A percentile compares a stretch with the other conserved stretches of the same genome.
These are phyloP conservation scores for Grosmannia serpens DNA, from an alignment of 2,329 filamentous ascomycete species.

Conservation along the genomic window DNA sequence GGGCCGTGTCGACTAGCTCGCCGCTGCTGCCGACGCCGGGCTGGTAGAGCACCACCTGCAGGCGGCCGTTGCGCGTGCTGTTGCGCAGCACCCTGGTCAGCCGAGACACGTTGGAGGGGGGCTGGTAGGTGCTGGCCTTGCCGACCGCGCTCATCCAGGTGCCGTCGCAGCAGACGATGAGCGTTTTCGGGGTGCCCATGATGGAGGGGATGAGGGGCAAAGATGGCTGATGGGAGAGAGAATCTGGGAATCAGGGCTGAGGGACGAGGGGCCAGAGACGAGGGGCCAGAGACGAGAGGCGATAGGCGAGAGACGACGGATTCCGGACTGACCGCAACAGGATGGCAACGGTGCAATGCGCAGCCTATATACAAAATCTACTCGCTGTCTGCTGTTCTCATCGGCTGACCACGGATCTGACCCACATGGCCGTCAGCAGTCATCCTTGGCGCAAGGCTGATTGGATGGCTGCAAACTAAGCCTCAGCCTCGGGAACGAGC, in stretches of 20 bases:
- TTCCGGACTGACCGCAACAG: too few species aligned
- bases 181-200: neutral
- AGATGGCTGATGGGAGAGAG: neutral
- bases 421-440: neutral
- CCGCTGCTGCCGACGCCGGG: slow-evolving; percentile 21
- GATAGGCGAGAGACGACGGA: neutral
- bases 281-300: too few species aligned
- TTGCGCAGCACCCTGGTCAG: slow-evolving; percentile 7
- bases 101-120: slow-evolving; percentile 10
- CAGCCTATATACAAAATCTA: neutral
- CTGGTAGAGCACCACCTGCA: slow-evolving; percentile 21
- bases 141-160: slow-evolving; percentile 23
- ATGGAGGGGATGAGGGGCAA: neutral
- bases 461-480: neutral
- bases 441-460: neutral
- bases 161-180: slow-evolving; percentile 22
- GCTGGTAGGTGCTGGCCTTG: slow-evolving; percentile 8
- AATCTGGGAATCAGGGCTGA: too few species aligned
- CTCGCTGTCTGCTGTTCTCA: neutral
- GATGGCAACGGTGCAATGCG: too few species aligned
- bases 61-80: slow-evolving; percentile 11
- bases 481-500: neutral
- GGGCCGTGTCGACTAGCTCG: slow-evolving; percentile 16
- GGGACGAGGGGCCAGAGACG: too few species aligned
- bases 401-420: neutral